phyloP scores from a whole-genome alignment of 768 basidiomycete genomes.

The Psilocybe cyanescens region DNA sequence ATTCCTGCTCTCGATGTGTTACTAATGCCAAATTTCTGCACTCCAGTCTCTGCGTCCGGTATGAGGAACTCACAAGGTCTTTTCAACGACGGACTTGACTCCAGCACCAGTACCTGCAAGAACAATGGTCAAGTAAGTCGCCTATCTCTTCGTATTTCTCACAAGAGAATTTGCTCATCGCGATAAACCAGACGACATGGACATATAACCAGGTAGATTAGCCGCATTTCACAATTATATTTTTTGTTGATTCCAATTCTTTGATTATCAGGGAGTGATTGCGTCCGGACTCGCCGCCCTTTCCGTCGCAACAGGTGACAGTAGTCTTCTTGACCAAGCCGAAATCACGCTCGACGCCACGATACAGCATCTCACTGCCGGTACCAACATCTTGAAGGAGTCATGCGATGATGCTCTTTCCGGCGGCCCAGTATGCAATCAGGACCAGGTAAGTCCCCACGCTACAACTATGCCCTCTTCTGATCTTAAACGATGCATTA shows the following conservation, averaged over 20 bases:
- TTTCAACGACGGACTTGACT: constrained; percentile 49
- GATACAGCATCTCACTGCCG: constrained; percentile 38
- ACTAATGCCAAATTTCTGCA: neutral
- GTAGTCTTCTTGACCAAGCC: constrained; percentile 45
- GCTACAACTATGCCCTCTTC: neutral
- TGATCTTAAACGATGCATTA: neutral
- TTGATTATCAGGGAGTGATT: constrained; percentile 46
- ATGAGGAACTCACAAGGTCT: constrained; percentile 50
- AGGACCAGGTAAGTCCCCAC: constrained; percentile 41
- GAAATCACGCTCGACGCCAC: constrained; percentile 59
- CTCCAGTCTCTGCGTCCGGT: constrained; percentile 42
- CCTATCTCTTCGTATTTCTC: neutral
- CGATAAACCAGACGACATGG: constrained; percentile 50
- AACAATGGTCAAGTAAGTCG: constrained; percentile 47
- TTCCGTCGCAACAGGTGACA: constrained; percentile 40
- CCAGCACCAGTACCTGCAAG: constrained; percentile 30
- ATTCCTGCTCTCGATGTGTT: neutral
- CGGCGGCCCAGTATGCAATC: constrained; percentile 44
- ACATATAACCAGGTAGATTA: constrained; percentile 56
- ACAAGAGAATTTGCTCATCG: neutral
- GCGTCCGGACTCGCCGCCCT: constrained; percentile 56
- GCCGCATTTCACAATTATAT: neutral
- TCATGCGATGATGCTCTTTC: constrained; percentile 51
- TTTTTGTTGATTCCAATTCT: neutral
- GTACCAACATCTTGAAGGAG: constrained; percentile 48